Base-by-base conservation (phyloP, 2,329 filamentous ascomycete genomes). In the Claviceps fusiformis region DNA sequence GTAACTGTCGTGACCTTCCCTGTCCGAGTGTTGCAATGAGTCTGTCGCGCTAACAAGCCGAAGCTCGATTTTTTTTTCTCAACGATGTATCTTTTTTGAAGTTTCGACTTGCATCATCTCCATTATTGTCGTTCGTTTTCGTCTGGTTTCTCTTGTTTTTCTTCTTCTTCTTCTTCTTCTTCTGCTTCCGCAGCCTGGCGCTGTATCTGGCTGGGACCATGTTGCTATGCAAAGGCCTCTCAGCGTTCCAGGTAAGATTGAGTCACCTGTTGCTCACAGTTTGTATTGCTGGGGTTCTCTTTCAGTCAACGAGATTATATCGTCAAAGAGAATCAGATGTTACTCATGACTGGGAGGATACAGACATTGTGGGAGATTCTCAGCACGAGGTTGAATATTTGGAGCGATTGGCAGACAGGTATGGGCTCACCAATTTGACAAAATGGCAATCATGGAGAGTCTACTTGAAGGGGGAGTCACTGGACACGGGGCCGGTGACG, bases 371-470 rank as follows among this genome's bases (percentile, higher is more conserved):
- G 3, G 60, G 58, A 3, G 58, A 58, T 49, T 51, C 60, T 3
- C 58, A 63, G 7, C 60, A 65, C 13, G 67, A 71, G 58, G 68
- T 68, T 13, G 61, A 67, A 53, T 69, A 69, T 54, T 52, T 70
- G 37, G 61, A 62, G 29, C 60, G 66, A 4, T 54, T 70, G 11
- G 62, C 57, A 24, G 61, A 60, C 8, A 59, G 60, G 4, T 63
- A 65, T 37, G 60, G 62, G 8, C 60, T 70, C 29, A 65, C 66
- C 5, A 63, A 67, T 10, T 58, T 65, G 44, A 66, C 67, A 2
- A 61, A 62, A 19, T 71, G 69, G 69, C 61, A 64, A 44, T 64
- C 65, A 2, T 69, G 67, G 67, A 63, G 63, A 58, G 60, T 70
- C n/a, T 61, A 62, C 11, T 62, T 61, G 5, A 60, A 62, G 33